A percentile compares a stretch with the other conserved stretches of the same genome.
Conservation (phyloP, 2,329 filamentous ascomycete species). For the Byssochlamys sp. region DNA sequence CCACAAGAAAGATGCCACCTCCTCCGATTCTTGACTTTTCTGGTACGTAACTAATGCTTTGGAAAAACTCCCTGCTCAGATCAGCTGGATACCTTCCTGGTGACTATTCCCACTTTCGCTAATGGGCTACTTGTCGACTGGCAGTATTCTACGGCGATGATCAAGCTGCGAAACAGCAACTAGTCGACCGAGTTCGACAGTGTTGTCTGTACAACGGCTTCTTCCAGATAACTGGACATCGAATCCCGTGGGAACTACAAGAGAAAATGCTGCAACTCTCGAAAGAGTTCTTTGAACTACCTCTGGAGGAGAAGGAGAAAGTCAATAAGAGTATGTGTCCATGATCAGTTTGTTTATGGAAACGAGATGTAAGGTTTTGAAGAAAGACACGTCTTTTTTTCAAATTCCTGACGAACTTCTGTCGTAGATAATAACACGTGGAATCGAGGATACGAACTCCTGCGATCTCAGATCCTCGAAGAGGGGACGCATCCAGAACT, state of each 20-base stretch:
- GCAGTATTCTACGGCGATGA: not conserved
- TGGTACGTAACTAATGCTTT: not conserved
- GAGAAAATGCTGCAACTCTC: constrained; percentile 29
- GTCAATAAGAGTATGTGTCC: constrained; percentile 21
- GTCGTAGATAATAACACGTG: constrained; percentile 26
- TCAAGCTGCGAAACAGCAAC: not conserved
- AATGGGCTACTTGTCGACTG: not conserved
- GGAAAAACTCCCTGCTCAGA: not conserved
- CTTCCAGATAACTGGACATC: constrained; percentile 38
- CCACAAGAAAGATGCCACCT: not conserved
- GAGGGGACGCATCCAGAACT: constrained; percentile 33
- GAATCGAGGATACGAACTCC: constrained; percentile 37
- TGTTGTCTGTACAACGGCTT: constrained; percentile 22
- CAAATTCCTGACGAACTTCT: not conserved
- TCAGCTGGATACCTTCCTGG: not conserved
- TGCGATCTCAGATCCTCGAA: constrained; percentile 36
- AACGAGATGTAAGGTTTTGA: not conserved
- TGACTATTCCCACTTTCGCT: not conserved
- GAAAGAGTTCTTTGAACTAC: constrained; percentile 33
- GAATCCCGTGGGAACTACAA: constrained; percentile 30
- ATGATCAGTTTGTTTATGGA: not conserved
- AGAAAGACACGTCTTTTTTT: not conserved
- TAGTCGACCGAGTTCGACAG: not conserved
- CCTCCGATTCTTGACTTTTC: not conserved
- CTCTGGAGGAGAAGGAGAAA: constrained; percentile 33